A percentile compares a stretch with the other conserved stretches of the same genome.
Evolutionary conservation across 345 rosid species (phyloP).

Genomic region (Eucalyptus regnans): DNA sequence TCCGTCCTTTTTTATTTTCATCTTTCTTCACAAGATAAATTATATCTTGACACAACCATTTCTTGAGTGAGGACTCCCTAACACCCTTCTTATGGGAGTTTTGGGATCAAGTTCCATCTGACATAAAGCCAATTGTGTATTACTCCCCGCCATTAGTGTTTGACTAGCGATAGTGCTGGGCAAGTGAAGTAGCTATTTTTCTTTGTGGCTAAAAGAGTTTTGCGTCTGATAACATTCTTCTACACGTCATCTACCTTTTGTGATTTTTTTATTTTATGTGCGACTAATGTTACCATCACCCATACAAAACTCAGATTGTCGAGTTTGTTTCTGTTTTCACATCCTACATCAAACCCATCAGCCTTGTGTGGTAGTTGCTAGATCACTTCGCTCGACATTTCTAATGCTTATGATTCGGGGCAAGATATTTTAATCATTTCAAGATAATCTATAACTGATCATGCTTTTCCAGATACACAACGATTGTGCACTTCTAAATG

Average conservation of each 20-base stretch:
- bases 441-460: background rate
- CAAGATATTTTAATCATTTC: background rate
- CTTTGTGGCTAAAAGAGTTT: background rate
- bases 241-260: background rate
- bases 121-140: background rate
- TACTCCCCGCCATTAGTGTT: background rate
- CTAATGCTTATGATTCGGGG: background rate
- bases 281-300: background rate
- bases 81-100: background rate
- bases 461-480: background rate
- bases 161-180: background rate
- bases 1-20: background rate
- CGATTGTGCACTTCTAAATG: background rate
- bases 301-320: background rate
- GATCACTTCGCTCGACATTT: background rate
- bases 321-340: background rate
- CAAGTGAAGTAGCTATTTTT: background rate
- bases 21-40: background rate
- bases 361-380: background rate
- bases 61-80: background rate
- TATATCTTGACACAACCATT: background rate
- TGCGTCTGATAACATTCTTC: background rate
- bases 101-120: background rate
- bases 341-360: background rate
- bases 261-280: background rate